These are phyloP conservation scores for Aspergillus fumigatus DNA, from an alignment of 2,329 filamentous ascomycete species.

Conservation along the genomic window DNA sequence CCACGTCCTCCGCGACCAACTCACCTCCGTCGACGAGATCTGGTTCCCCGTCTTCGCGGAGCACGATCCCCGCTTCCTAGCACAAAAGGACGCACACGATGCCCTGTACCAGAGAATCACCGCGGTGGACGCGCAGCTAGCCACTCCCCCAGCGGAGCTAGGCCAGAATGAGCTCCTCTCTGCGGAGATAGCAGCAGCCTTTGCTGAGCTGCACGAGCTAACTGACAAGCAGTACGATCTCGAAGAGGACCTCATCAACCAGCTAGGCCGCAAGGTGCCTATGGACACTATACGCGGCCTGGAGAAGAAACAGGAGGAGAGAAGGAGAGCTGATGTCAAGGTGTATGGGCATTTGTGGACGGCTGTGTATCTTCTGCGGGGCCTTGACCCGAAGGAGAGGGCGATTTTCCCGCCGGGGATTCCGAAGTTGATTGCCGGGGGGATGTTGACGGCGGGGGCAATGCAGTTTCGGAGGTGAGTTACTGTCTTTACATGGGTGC, in stretches of 20 bases:
- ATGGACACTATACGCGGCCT: neutral
- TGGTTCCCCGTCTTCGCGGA: slow-evolving; percentile 2
- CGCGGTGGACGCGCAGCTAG: neutral
- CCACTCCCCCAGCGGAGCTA: neutral
- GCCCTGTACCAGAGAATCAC: neutral
- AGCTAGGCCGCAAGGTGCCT: neutral
- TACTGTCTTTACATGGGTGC: neutral
- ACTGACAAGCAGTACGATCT: neutral
- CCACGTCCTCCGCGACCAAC: slow-evolving; percentile 1
- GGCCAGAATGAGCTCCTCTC: neutral
- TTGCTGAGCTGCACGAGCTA: neutral
- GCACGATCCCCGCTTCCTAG: neutral
- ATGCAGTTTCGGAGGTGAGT: slow-evolving; percentile 2
- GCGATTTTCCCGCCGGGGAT: slow-evolving; percentile 4
- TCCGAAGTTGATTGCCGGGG: neutral
- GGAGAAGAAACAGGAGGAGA: slow-evolving; percentile 1
- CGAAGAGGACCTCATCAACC: neutral
- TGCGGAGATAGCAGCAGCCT: neutral
- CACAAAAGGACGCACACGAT: neutral
- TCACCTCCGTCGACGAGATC: neutral
- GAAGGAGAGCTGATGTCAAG: neutral
- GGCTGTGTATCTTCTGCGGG: slow-evolving; percentile 1
- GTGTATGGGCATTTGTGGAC: slow-evolving; percentile 1
- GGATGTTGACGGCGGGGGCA: slow-evolving; percentile 4
- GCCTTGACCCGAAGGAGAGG: neutral